Evolutionary conservation across 306 rosid genomes (phyloP).

Genomic region (Arachis hypogaea): DNA sequence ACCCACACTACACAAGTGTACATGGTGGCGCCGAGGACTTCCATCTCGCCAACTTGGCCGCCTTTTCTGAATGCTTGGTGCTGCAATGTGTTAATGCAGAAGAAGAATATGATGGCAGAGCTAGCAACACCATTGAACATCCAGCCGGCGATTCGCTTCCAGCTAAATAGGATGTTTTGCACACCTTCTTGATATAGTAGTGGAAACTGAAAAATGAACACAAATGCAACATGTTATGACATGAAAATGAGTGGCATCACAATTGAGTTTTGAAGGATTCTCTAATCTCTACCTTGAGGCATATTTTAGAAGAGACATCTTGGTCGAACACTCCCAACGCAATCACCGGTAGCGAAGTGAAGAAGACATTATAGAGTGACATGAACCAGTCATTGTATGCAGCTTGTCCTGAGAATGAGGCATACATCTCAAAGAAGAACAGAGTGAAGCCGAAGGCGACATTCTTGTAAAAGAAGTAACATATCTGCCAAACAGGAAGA

Average conservation of each 20-base stretch:
- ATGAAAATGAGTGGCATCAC: background rate
- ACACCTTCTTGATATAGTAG: slow-evolving; percentile 93
- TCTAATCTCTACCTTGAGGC: slow-evolving; percentile 69
- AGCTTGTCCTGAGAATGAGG: slow-evolving; percentile 92
- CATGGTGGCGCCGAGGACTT: slow-evolving; percentile 78
- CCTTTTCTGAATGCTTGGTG: slow-evolving; percentile 84
- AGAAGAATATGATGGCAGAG: slow-evolving; percentile 74
- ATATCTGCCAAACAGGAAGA: slow-evolving; percentile 61
- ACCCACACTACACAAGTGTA: slow-evolving; percentile 93
- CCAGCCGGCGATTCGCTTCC: slow-evolving; percentile 83
- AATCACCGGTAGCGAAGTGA: slow-evolving; percentile 96
- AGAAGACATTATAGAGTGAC: slow-evolving; percentile 85
- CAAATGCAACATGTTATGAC: slow-evolving; percentile 35
- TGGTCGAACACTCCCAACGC: slow-evolving; percentile 97
- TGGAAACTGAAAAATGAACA: slow-evolving; percentile 70
- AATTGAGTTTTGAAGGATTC: no score
- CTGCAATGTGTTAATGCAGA: slow-evolving; percentile 63
- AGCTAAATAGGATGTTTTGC: slow-evolving; percentile 85
- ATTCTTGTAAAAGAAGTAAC: slow-evolving; percentile 99
- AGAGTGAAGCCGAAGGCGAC: slow-evolving; percentile 83
- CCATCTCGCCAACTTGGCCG: slow-evolving; percentile 67
- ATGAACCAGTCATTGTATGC: slow-evolving; percentile 91
- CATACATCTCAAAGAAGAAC: slow-evolving; percentile 76
- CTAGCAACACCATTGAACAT: slow-evolving; percentile 62
- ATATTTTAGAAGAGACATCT: slow-evolving; percentile 77